phyloP scores from a whole-genome alignment of 768 basidiomycete genomes.

The Tulasnella sp. region DNA sequence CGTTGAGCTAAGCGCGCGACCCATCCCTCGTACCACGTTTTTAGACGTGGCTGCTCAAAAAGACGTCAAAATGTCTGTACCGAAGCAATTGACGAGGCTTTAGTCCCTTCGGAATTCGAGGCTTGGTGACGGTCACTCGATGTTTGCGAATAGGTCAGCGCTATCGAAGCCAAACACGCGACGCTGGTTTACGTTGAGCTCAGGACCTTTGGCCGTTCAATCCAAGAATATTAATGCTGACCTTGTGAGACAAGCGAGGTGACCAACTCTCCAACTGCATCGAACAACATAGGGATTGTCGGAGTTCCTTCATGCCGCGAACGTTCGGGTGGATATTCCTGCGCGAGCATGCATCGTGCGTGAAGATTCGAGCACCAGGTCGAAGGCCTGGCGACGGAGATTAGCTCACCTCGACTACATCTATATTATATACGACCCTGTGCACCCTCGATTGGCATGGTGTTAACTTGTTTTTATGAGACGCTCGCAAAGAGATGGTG shows the following conservation, averaged over 20 bases:
- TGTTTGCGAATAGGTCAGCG: background rate
- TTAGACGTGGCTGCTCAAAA: too few relatives aligned
- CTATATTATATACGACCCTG: background rate
- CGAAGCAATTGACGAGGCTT: background rate
- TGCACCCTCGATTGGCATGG: background rate
- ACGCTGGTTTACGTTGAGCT: too few relatives aligned
- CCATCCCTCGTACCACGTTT: background rate
- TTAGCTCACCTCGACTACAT: background rate
- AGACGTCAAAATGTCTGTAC: background rate
- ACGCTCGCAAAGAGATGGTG: too few relatives aligned
- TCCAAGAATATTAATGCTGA: background rate
- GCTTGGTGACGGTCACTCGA: background rate
- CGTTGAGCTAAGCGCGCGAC: background rate
- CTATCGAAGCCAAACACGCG: background rate
- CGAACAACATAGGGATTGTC: too few relatives aligned
- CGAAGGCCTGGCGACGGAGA: background rate
- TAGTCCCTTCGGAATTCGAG: background rate
- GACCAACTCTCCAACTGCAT: background rate
- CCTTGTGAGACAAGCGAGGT: background rate
- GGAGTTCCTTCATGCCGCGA: too few relatives aligned
- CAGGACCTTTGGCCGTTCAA: too few relatives aligned
- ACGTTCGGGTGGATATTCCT: too few relatives aligned
- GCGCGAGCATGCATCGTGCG: too few relatives aligned
- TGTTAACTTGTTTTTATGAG: too few relatives aligned
- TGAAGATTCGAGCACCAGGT: too few relatives aligned